phyloP scores from a whole-genome alignment of 345 rosid genomes.

The Linum trigynum region DNA sequence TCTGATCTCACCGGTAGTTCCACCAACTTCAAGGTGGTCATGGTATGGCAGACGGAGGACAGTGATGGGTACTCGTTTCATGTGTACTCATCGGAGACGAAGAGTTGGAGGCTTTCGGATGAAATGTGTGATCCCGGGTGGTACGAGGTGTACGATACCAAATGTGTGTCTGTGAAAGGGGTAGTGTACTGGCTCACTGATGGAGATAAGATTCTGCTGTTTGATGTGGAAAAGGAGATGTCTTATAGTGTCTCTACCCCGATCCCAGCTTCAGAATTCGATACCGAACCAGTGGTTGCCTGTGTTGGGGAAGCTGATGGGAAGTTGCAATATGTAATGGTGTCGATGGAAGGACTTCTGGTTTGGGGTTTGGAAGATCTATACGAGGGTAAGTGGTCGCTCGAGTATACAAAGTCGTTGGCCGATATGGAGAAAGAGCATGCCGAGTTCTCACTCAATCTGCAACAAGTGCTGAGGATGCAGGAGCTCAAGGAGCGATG shows the following conservation, averaged over 20 bases:
- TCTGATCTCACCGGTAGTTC: too few species aligned
- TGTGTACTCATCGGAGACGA: too few species aligned
- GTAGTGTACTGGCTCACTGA: too few species aligned
- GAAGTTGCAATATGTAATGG: constrained; percentile 17
- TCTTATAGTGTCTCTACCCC: constrained; percentile 7
- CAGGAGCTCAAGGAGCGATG: constrained; percentile 10
- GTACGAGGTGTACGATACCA: too few species aligned
- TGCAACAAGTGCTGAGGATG: constrained; percentile 10
- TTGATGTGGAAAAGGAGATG: too few species aligned
- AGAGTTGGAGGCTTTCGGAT: too few species aligned
- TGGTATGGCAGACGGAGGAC: too few species aligned
- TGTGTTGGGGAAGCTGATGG: constrained; percentile 35
- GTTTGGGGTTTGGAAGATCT: constrained; percentile 35
- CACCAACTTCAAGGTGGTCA: too few species aligned
- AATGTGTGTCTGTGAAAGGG: too few species aligned
- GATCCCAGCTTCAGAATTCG: constrained; percentile 17
- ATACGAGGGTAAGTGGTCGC: constrained; percentile 32
- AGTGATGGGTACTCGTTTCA: too few species aligned
- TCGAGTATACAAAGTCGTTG: constrained; percentile 19
- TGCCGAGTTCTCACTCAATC: constrained; percentile 10
- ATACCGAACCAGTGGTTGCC: constrained; percentile 13
- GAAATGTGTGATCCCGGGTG: too few species aligned
- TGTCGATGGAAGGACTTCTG: constrained; percentile 29
- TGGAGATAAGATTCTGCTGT: too few species aligned
- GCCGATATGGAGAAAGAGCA: constrained; percentile 27